phyloP scores from a whole-genome alignment of 2,329 filamentous ascomycete species.

The Beauveria sp. region DNA sequence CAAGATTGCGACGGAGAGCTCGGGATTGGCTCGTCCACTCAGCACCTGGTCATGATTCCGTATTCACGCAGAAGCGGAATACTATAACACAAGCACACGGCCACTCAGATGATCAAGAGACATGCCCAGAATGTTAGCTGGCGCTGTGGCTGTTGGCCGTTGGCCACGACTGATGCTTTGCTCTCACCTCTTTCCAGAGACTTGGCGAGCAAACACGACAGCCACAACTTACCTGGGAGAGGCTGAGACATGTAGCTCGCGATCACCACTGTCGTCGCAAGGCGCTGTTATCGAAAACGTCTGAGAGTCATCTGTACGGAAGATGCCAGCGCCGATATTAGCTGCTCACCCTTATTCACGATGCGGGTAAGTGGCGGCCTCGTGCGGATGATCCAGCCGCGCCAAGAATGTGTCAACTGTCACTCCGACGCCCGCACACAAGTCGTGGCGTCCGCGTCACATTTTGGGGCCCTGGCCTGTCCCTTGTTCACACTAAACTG shows the following conservation, averaged over 20 bases:
- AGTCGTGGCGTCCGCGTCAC: constrained; percentile 3
- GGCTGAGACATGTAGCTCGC: background rate
- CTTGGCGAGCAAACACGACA: background rate
- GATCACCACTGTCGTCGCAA: background rate
- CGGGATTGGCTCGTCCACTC: too few relatives aligned
- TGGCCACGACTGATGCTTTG: background rate
- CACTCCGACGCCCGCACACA: background rate
- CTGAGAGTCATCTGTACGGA: background rate
- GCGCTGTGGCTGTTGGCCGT: background rate
- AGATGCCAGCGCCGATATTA: background rate
- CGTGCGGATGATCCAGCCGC: background rate
- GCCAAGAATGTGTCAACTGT: constrained; percentile 5
- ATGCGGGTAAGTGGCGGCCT: constrained; percentile 7
- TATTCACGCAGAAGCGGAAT: background rate
- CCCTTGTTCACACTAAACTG: background rate
- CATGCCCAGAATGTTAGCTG: background rate
- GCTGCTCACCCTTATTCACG: background rate
- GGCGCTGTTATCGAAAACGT: background rate
- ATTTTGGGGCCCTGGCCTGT: background rate
- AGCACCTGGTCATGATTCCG: background rate
- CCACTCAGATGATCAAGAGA: background rate
- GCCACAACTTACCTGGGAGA: background rate
- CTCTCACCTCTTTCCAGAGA: background rate
- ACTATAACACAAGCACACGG: too few relatives aligned
- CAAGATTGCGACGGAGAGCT: constrained; percentile 1